phyloP scores from a whole-genome alignment of 2,329 filamentous ascomycete genomes.

The Zymoseptoria crescenta region DNA sequence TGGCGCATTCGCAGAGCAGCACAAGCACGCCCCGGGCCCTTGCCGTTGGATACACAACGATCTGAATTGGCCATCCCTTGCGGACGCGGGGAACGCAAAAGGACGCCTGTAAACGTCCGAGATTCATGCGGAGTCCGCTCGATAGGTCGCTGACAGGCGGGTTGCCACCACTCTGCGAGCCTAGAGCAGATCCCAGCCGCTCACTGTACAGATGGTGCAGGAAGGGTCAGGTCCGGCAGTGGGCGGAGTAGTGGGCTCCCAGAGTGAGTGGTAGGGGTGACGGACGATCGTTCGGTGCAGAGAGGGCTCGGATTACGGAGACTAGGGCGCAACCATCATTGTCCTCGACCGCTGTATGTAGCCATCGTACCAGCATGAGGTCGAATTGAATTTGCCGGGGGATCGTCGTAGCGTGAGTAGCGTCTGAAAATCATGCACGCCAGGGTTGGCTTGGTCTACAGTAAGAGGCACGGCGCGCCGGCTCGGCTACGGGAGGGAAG shows the following conservation, averaged over 20 bases:
- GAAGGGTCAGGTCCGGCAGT: neutral
- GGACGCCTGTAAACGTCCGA: slow-evolving; percentile 5
- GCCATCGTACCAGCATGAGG: neutral
- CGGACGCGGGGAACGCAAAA: slow-evolving; percentile 3
- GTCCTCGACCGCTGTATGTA: neutral
- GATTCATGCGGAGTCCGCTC: slow-evolving; percentile 4
- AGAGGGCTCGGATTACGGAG: neutral
- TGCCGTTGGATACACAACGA: slow-evolving; percentile 11
- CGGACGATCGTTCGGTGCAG: neutral
- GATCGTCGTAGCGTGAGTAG: neutral
- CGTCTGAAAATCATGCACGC: neutral
- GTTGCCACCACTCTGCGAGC: neutral
- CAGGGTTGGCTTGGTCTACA: neutral
- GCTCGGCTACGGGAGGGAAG: neutral
- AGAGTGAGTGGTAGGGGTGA: neutral
- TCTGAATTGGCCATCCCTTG: slow-evolving; percentile 14
- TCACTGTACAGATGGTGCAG: neutral
- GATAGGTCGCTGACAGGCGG: slow-evolving; percentile 1
- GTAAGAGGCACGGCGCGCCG: neutral
- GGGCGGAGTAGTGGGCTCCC: neutral
- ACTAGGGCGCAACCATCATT: neutral
- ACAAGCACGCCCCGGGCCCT: slow-evolving; percentile 10
- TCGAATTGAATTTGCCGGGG: neutral
- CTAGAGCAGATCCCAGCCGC: neutral
- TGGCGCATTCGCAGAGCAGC: slow-evolving; percentile 6